A percentile compares a stretch with the other conserved stretches of the same genome.
Conservation (phyloP, 2,329 filamentous ascomycete genomes). For the Ceratocystis cubensis region DNA sequence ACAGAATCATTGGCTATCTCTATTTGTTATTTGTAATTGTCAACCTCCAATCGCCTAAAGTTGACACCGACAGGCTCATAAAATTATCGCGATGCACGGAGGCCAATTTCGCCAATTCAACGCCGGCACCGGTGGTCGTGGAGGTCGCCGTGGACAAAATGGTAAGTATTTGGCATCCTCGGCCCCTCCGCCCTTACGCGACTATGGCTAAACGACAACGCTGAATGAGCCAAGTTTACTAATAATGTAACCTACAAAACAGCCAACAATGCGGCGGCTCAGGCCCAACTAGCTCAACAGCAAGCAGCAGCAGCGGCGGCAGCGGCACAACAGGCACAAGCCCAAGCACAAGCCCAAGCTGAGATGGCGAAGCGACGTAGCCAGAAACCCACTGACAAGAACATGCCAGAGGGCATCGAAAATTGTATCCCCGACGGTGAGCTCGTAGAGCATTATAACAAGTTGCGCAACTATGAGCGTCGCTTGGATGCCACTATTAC, state of each 20-base stretch:
- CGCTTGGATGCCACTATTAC: constrained; percentile 85
- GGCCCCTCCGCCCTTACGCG: no score
- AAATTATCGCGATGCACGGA: constrained; percentile 16
- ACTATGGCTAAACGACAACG: no score
- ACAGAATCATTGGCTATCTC: not conserved
- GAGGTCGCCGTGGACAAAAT: constrained; percentile 17
- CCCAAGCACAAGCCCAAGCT: constrained; percentile 39
- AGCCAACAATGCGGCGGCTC: constrained; percentile 32
- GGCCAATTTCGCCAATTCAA: constrained; percentile 21
- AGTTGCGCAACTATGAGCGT: constrained; percentile 75
- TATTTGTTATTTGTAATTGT: not conserved
- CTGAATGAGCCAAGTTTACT: not conserved
- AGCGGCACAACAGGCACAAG: constrained; percentile 33
- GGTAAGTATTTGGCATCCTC: constrained; percentile 3
- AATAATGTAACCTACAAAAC: not conserved
- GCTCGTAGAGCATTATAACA: constrained; percentile 67
- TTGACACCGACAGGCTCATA: not conserved
- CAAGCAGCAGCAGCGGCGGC: constrained; percentile 39
- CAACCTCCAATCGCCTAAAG: not conserved
- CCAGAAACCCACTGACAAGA: constrained; percentile 87
- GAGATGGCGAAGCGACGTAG: constrained; percentile 68
- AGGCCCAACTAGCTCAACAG: constrained; percentile 39
- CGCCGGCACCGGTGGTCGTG: constrained; percentile 11
- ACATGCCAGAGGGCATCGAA: constrained; percentile 80
- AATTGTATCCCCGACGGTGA: constrained; percentile 65